Evolutionary conservation across 148 eudicot genomes (phyloP), one percentile per base, ranked within the genome.

Genomic region (Fagopyrum homotropicum): DNA sequence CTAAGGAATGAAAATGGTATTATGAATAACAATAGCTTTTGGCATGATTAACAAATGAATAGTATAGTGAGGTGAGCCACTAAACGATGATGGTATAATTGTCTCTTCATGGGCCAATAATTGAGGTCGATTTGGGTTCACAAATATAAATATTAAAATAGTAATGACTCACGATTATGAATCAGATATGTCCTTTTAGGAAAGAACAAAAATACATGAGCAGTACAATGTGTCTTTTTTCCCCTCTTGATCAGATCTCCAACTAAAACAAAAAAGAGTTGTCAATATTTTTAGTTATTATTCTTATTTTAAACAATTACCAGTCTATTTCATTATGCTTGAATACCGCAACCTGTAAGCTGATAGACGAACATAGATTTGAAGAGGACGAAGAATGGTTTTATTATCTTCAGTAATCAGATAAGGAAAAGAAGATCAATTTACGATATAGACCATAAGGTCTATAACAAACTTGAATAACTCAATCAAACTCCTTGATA

Each of bases 141-240:
- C 43, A 63, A 63, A 63, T 63, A 30, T 1, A 8, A 9, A 5
- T 63, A 9, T 1, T 9, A 66, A 61, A 66, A 35, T 66, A 40
- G 46, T 15, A 43, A 66, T 66, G 71, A 40, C 47, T 35, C 71
- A 35, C 46, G 15, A 35, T 66, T 66, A 66, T 15, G 71, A 66
- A 35, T 66, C 46, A 66, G 71, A 66, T 66, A 47, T 66, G 71
- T 66, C 46, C n/a, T 66, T 66, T 66, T 66, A 10, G 71, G 47
- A 66, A 66, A 66, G 19, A 66, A 40, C 71, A 66, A 66, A 66
- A 66, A 35, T 35, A 6, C 71, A 15, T 66, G 40, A 66, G 46
- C 71, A 66, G 43, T 35, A 35, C 15, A 66, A 35, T 40, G 66
- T 60, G 71, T 66, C 71, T 66, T 66, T 35, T 66, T 43, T 43